phyloP scores from a whole-genome alignment of 179 eudicot species.

The Dionaea muscipula region DNA sequence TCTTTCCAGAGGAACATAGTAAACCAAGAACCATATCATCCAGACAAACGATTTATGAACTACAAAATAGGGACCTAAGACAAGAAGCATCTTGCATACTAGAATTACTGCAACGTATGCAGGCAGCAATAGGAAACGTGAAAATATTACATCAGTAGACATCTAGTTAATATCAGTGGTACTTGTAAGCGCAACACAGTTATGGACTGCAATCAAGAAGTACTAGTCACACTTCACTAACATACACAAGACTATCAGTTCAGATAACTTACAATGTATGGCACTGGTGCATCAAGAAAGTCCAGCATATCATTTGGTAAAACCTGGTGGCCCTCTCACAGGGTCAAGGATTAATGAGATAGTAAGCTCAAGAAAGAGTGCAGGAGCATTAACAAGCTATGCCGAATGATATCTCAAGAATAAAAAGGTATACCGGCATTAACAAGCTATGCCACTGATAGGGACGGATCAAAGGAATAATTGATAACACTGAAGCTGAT shows the following conservation, averaged over 20 bases:
- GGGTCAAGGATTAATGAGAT: constrained; percentile 1
- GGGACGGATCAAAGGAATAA: constrained; percentile 85
- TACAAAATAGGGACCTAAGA: background rate
- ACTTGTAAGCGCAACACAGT: background rate
- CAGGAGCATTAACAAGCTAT: constrained; percentile 95
- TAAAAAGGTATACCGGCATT: constrained; percentile 60
- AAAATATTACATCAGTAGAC: too few species aligned
- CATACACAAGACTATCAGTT: background rate
- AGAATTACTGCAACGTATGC: too few species aligned
- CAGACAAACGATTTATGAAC: background rate
- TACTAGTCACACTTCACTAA: background rate
- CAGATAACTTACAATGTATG: constrained; percentile 61
- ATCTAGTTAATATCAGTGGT: too few species aligned
- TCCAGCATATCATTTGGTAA: constrained; percentile 97
- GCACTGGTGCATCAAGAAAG: constrained; percentile 97
- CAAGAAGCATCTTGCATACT: background rate
- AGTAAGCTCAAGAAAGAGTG: constrained; percentile 6
- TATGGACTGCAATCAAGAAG: background rate
- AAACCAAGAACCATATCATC: background rate
- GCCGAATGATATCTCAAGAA: constrained; percentile 31
- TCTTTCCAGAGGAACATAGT: background rate
- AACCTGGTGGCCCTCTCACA: constrained; percentile 33
- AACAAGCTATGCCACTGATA: constrained; percentile 95
- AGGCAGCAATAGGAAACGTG: too few species aligned
- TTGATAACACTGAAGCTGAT: constrained; percentile 68